Evolutionary conservation across 108 stramenopile species (phyloP), one percentile per base, ranked within the genome.

Genomic region (Fistulifera pelliculosa): DNA sequence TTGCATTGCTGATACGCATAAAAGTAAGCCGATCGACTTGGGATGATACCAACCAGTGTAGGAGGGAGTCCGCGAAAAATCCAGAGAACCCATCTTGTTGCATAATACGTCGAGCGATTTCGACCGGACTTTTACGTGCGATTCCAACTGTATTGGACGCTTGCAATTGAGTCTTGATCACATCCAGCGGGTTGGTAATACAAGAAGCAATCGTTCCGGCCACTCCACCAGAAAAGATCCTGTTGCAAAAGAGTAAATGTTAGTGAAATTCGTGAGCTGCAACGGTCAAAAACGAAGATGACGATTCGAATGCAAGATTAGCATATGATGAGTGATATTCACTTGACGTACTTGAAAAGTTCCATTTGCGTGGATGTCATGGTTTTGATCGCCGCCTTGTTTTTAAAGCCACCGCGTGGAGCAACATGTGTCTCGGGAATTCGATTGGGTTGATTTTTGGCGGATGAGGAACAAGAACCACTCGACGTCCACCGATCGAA

Each of bases 151-250:
- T 73, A 12, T 70, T 68, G 0, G 87, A 87, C 0, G 89, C 84
- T 68, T 95, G 96, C 2, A 94, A 71, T 61, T 94, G 94, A 26
- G 93, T 94, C 66, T 97, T 97, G 40, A 97, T 74, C 6, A 90
- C 81, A 56, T 94, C 93, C 19, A 94, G 63, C 39, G 88, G 88
- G 61, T 85, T 83, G 15, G 89, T 94, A 18, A 91, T 68, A 52
- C 56, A 64, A 2, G 85, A 75, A 10, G 89, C 82, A 28, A 91
- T 70, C 0, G 89, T 87, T 22, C 89, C 89, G 18, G 87, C 88
- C 18, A 71, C 62, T 11, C 89, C 89, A 41, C 89, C 89, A 10
- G 79, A 83, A 27, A 85, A 62, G 25, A 90, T 64, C 24, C 76
- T 81, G 41, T 60, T 23, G 44, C 21, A 18, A 50, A 57, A 35